A percentile compares a stretch with the other conserved stretches of the same genome.
These are phyloP conservation scores for Blastobotrys raffinosifermentans DNA, from an alignment of 1,139 yeast species.

Conservation along the genomic window DNA sequence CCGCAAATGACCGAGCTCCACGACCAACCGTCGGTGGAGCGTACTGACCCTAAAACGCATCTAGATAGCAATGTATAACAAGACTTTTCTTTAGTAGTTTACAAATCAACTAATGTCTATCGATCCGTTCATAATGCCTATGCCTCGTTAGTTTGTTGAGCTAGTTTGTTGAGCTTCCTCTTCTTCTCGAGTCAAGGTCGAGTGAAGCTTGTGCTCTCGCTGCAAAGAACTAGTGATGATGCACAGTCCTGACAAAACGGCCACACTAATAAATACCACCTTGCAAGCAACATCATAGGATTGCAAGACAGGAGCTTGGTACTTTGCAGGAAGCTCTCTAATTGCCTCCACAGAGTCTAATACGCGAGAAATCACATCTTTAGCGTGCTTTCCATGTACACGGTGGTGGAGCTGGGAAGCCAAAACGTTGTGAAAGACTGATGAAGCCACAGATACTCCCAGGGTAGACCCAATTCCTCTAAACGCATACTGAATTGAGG, in stretches of 20 bases:
- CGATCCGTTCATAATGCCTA: too few relatives aligned
- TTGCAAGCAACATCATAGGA: conserved; percentile 49
- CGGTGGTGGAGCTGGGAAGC: conserved; percentile 31
- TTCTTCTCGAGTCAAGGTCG: too few relatives aligned
- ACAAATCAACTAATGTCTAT: too few relatives aligned
- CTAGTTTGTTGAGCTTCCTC: too few relatives aligned
- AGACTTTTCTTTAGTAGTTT: too few relatives aligned
- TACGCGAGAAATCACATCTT: conserved; percentile 45
- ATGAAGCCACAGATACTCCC: conserved; percentile 64
- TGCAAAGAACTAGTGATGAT: conserved; percentile 29
- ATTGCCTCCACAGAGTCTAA: conserved; percentile 54
- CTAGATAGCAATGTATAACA: too few relatives aligned
- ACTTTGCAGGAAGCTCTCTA: conserved; percentile 44
- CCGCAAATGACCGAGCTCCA: too few relatives aligned
- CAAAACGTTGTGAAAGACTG: conserved; percentile 49
- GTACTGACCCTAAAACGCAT: too few relatives aligned
- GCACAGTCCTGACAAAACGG: conserved; percentile 38
- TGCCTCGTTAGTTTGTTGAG: too few relatives aligned
- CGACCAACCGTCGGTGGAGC: too few relatives aligned
- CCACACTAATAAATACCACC: conserved; percentile 48
- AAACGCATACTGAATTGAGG: conserved; percentile 70
- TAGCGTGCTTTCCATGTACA: conserved; percentile 31
- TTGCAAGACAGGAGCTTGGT: conserved; percentile 40
- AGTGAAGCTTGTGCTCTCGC: conserved; percentile 38
- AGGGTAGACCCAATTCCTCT: conserved; percentile 69